phyloP scores from a whole-genome alignment of 805 yeast species.

The Saccharomycopsis synnaedendra region DNA sequence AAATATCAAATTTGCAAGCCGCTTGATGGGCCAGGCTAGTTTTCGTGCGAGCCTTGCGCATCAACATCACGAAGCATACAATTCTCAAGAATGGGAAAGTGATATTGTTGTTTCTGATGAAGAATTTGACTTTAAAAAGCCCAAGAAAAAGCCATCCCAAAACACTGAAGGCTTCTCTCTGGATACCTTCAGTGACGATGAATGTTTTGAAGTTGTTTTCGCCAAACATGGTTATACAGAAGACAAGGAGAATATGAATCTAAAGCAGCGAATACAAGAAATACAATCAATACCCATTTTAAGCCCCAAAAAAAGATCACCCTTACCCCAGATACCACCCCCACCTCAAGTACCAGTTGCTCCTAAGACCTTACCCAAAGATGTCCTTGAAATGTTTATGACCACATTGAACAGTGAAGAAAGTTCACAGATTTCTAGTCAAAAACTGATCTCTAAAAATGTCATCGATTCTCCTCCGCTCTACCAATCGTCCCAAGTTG shows the following conservation, averaged over 20 bases:
- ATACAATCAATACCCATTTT: neutral
- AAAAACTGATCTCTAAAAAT: too few relatives aligned
- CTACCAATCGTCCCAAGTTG: too few relatives aligned
- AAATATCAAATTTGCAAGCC: constrained; percentile 50
- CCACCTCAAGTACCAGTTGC: too few relatives aligned
- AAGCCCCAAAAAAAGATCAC: neutral
- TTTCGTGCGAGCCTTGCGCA: constrained; percentile 41
- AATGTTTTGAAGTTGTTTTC: constrained; percentile 64
- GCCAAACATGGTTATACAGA: constrained; percentile 56
- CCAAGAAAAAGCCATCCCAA: constrained; percentile 29
- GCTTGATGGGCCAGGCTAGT: constrained; percentile 45
- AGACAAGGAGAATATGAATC: constrained; percentile 38
- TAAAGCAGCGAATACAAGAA: constrained; percentile 21
- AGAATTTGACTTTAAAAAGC: constrained; percentile 41
- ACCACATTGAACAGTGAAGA: too few relatives aligned
- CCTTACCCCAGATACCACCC: too few relatives aligned
- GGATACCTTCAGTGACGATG: constrained; percentile 32
- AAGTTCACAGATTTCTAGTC: too few relatives aligned
- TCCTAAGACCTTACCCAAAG: too few relatives aligned
- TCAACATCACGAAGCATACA: constrained; percentile 42
- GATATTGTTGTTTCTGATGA: constrained; percentile 74
- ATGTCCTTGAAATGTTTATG: too few relatives aligned
- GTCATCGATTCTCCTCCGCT: too few relatives aligned
- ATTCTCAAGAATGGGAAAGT: constrained; percentile 54
- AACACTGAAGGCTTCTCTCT: constrained; percentile 14